These are phyloP conservation scores for Pestalotiopsis sp. DNA, from an alignment of 2,329 filamentous ascomycete species.

Conservation along the genomic window DNA sequence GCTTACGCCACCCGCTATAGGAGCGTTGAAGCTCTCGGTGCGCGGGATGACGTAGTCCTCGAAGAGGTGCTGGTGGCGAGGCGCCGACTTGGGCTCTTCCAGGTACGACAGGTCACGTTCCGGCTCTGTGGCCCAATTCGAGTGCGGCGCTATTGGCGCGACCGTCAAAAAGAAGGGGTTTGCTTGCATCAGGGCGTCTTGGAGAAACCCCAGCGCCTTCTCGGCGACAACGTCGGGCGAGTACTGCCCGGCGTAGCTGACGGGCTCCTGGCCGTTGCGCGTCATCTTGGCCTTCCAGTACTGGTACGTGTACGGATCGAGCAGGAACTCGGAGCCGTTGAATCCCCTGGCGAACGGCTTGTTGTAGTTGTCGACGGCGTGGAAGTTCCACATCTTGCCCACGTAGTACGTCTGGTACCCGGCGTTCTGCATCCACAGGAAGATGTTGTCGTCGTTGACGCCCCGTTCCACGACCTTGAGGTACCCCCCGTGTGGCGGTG, in stretches of 20 bases:
- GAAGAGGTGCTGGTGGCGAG: conserved; percentile 64
- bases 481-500: conserved; percentile 56
- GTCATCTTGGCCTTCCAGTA: conserved; percentile 67
- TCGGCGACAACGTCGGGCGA: conserved; percentile 58
- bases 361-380: conserved; percentile 40
- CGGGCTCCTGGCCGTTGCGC: conserved; percentile 50
- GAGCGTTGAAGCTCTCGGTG: conserved; percentile 62
- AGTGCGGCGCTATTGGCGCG: conserved; percentile 67
- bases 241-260: conserved; percentile 35
- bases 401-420: conserved; percentile 61
- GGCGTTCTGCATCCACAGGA: conserved; percentile 55
- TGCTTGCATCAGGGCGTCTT: conserved; percentile 53
- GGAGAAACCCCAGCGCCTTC: conserved; percentile 60
- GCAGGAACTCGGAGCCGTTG: conserved; percentile 17
- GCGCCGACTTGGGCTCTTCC: conserved; percentile 55
- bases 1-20: not conserved
- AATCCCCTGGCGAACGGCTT: conserved; percentile 47
- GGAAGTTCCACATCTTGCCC: conserved; percentile 57
- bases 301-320: conserved; percentile 65
- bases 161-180: conserved; percentile 68
- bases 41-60: conserved; percentile 58
- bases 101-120: conserved; percentile 34
- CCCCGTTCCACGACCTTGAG: conserved; percentile 53
- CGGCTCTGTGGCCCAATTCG: conserved; percentile 36
- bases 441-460: conserved; percentile 55